Conservation (phyloP, 495 filamentous ascomycete species). For the Annulohypoxylon bovei region DNA sequence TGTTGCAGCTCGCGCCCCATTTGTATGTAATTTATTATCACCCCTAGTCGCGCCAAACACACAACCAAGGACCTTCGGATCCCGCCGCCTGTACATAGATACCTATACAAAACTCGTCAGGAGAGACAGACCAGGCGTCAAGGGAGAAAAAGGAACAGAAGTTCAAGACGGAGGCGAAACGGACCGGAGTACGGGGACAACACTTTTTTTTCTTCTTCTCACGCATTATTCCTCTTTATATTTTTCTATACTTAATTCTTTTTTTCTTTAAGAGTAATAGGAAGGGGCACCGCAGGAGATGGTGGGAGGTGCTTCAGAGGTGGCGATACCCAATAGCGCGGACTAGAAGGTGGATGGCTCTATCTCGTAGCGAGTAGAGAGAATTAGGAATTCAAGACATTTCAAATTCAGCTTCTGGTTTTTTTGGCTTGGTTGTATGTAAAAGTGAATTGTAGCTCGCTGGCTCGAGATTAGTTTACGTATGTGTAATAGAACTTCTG, state of each 20-base stretch:
- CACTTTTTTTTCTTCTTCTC: slow-evolving; percentile 18
- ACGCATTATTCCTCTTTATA: slow-evolving; percentile 19
- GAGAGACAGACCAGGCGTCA: slow-evolving; percentile 23
- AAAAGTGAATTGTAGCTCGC: slow-evolving; percentile 21
- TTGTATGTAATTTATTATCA: slow-evolving; percentile 25
- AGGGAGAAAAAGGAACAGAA: background rate
- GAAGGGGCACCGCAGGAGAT: background rate
- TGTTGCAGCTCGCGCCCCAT: slow-evolving; percentile 19
- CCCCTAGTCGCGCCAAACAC: background rate
- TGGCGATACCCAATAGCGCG: slow-evolving; percentile 41
- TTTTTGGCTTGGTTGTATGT: background rate
- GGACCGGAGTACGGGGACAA: background rate
- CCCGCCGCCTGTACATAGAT: slow-evolving; percentile 29
- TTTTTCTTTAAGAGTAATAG: slow-evolving; percentile 32
- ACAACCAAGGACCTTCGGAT: background rate
- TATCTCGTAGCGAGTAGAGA: slow-evolving; percentile 10
- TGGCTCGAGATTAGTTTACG: background rate
- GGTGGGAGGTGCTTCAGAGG: background rate
- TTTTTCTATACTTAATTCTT: background rate
- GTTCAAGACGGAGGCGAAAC: background rate
- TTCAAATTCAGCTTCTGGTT: slow-evolving; percentile 6
- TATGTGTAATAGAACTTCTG: background rate
- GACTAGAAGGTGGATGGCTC: slow-evolving; percentile 17
- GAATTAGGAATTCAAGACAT: slow-evolving; percentile 17
- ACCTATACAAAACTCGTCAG: too few species aligned